A percentile compares a stretch with the other conserved stretches of the same genome.
Conservation (phyloP, 2,329 filamentous ascomycete genomes). For the Sporothrix pseudoabietina region DNA sequence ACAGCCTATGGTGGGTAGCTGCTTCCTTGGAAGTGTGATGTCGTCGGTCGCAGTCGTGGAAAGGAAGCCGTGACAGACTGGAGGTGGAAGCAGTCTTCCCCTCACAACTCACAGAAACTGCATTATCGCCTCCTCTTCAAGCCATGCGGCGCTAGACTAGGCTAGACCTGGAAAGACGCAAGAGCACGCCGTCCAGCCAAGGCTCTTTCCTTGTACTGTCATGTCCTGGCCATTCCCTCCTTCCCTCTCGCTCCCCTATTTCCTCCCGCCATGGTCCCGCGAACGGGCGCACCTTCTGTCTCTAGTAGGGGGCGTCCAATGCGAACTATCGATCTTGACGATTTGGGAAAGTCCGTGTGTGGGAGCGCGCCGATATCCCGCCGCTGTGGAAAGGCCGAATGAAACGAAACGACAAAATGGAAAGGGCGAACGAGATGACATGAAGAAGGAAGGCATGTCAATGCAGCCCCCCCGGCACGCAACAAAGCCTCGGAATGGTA, state of each 20-base stretch:
- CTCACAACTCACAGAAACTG: too few species aligned
- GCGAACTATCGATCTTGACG: not conserved
- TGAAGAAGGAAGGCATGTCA: not conserved
- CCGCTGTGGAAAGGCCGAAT: not conserved
- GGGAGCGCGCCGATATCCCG: slow-evolving; percentile 13
- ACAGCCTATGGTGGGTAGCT: slow-evolving; percentile 3
- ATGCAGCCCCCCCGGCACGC: not conserved
- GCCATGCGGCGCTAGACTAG: slow-evolving; percentile 14
- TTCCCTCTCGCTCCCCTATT: not conserved
- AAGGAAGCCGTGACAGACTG: not conserved
- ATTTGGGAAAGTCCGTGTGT: slow-evolving; percentile 19
- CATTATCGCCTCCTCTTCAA: slow-evolving; percentile 1
- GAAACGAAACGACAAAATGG: not conserved
- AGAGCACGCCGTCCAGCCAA: slow-evolving; percentile 8
- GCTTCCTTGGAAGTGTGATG: slow-evolving; percentile 7
- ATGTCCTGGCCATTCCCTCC: not conserved
- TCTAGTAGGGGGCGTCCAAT: not conserved
- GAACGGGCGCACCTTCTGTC: slow-evolving; percentile 8
- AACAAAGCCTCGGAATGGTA: not conserved
- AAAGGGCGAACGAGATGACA: not conserved
- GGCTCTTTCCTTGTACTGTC: not conserved
- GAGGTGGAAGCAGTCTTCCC: not conserved
- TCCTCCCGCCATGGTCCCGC: not conserved
- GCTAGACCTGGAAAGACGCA: slow-evolving; percentile 13
- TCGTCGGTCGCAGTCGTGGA: not conserved